phyloP scores from a whole-genome alignment of 805 yeast species.

The Maudiozyma turicensis region DNA sequence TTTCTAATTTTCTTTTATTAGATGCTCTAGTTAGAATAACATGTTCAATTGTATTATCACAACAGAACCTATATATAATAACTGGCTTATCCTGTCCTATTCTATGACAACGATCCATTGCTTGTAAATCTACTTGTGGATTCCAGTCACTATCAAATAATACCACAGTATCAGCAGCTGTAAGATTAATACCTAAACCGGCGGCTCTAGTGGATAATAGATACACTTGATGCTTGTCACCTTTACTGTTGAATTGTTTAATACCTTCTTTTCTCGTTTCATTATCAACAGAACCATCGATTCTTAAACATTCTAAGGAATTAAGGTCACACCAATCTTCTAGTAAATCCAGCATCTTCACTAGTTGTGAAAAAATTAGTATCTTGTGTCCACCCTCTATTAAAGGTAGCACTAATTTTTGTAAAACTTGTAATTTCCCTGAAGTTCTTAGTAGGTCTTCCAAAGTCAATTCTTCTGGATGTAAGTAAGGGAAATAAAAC shows the following conservation, averaged over 20 bases:
- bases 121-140: slow-evolving; percentile 93
- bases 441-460: slow-evolving; percentile 44
- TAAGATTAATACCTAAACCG: slow-evolving; percentile 82
- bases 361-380: slow-evolving; percentile 80
- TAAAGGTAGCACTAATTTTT: slow-evolving; percentile 49
- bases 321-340: slow-evolving; percentile 60
- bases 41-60: slow-evolving; percentile 76
- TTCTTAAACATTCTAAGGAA: slow-evolving; percentile 41
- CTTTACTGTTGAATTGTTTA: slow-evolving; percentile 33
- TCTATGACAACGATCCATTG: slow-evolving; percentile 91
- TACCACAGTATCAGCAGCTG: slow-evolving; percentile 83
- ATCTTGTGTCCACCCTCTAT: slow-evolving; percentile 51
- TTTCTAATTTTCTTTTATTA: slow-evolving; percentile 69
- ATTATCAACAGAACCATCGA: slow-evolving; percentile 70
- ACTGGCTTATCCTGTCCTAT: slow-evolving; percentile 87
- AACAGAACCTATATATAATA: slow-evolving; percentile 65
- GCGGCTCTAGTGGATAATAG: slow-evolving; percentile 88
- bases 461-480: slow-evolving; percentile 34
- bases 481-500: slow-evolving; percentile 67
- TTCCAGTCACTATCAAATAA: slow-evolving; percentile 94
- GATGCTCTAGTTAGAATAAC: slow-evolving; percentile 69
- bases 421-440: slow-evolving; percentile 62
- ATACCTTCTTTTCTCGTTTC: slow-evolving; percentile 58
- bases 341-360: slow-evolving; percentile 69
- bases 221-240: slow-evolving; percentile 40